Evolutionary conservation across 805 yeast species (phyloP), one percentile per base, ranked within the genome.

Genomic region (Pichia occidentalis): DNA sequence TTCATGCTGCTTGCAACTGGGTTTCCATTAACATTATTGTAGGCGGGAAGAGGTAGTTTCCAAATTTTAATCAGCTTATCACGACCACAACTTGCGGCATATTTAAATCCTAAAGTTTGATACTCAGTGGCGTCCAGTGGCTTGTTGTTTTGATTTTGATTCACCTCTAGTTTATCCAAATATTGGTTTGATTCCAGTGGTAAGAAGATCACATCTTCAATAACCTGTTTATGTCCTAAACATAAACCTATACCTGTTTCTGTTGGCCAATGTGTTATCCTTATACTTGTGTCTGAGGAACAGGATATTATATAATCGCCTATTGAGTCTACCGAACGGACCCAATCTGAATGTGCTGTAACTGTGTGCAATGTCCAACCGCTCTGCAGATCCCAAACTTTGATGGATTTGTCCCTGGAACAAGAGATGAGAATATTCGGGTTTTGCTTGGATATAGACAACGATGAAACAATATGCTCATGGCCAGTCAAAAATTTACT

Each of bases 311-410:
- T 42, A 45, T 70, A 82, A 32, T 75, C 79, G 2, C 80, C 80
- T 29, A 62, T 61, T 4, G 46, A 42, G 22, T 63, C 56, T 7
- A 44, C 24, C 7, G 41, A 30, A 40, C 95, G 65, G 4, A 86
- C 86, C 97, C 97, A 88, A 47, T 86, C 95, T 8, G 84, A 71
- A 58, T 88, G 97, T 1, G 88, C 90, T 12, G 72, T 67, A 40
- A 86, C 74, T 1, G 84, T 74, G 43, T 71, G 69, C 13, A 75
- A 48, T 43, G 86, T 74, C 67, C 74, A 77, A 0, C 95, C 95
- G 4, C 75, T 68, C 3, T 64, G 58, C 6, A 80, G 52, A 56
- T 83, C 83, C 88, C 88, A 82, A 2, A 75, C 50, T 48, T 70
- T 77, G 6, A 80, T 68, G 1, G 78, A 54, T 7, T 64, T 65